A percentile compares a stretch with the other conserved stretches of the same genome.
These are phyloP conservation scores for Byssoonygena ceratinophila DNA, from an alignment of 2,329 filamentous ascomycete species.

Conservation along the genomic window DNA sequence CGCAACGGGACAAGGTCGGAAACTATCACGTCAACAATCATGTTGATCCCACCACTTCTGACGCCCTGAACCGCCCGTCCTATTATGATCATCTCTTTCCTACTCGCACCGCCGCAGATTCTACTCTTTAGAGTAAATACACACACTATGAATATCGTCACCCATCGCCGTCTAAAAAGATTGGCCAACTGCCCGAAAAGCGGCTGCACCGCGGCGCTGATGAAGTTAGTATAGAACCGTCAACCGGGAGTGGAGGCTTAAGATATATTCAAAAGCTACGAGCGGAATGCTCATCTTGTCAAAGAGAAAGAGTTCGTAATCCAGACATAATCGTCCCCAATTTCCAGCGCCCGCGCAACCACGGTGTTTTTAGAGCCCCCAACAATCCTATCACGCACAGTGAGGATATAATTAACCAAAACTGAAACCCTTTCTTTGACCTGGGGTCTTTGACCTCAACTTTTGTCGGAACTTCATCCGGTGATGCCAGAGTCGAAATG, in stretches of 20 bases:
- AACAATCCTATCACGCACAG: background rate
- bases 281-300: background rate
- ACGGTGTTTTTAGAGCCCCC: constrained; percentile 3
- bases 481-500: background rate
- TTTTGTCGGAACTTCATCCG: background rate
- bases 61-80: constrained; percentile 41
- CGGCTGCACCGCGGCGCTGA: constrained; percentile 2
- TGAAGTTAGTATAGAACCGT: no score
- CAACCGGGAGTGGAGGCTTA: no score
- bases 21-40: constrained; percentile 33
- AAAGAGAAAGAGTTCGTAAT: constrained; percentile 2
- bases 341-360: background rate
- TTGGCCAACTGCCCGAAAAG: constrained; percentile 12
- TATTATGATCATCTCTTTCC: constrained; percentile 32
- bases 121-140: constrained; percentile 38
- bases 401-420: background rate
- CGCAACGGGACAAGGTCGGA: constrained; percentile 40
- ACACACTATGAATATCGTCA: constrained; percentile 24
- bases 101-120: constrained; percentile 33
- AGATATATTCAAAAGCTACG: background rate
- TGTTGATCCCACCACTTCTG: constrained; percentile 40
- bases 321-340: constrained; percentile 8
- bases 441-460: background rate
- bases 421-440: background rate
- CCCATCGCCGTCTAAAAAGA: constrained; percentile 13